phyloP scores from a whole-genome alignment of 345 rosid species.

The Geranium brycei region DNA sequence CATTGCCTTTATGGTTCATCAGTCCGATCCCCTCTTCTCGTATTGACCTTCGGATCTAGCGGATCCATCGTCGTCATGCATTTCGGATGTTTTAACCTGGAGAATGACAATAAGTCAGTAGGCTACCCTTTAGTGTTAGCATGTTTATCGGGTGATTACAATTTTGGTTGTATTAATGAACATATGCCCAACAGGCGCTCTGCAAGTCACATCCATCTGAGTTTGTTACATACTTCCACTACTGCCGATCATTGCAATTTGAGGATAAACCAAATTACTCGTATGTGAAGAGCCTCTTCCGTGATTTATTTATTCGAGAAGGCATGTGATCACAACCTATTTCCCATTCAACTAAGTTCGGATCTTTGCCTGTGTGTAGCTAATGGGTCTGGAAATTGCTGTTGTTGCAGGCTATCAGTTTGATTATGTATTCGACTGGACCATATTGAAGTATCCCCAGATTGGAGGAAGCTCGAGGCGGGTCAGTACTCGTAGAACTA shows the following conservation, averaged over 20 bases:
- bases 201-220: constrained; percentile 83
- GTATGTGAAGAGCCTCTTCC: constrained; percentile 81
- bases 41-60: too few species aligned
- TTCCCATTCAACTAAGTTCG: neutral
- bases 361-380: too few species aligned
- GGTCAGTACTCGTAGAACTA: constrained; percentile 28
- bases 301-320: constrained; percentile 89
- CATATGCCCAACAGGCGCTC: constrained; percentile 38
- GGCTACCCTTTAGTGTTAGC: too few species aligned
- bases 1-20: too few species aligned
- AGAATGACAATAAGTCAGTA: too few species aligned
- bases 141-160: too few species aligned
- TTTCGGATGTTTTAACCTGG: too few species aligned
- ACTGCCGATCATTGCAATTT: constrained; percentile 83
- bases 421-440: constrained; percentile 95
- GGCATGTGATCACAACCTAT: constrained; percentile 12
- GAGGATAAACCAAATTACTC: constrained; percentile 97
- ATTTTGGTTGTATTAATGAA: neutral
- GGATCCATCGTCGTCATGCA: too few species aligned
- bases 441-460: constrained; percentile 79
- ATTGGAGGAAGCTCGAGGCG: constrained; percentile 63
- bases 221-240: constrained; percentile 89
- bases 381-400: neutral
- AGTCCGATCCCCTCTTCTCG: too few species aligned
- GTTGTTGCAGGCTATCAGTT: constrained; percentile 65